Conservation (phyloP, 225 moss, liverwort and hornwort genomes). For the Takakia lepidozioides region DNA sequence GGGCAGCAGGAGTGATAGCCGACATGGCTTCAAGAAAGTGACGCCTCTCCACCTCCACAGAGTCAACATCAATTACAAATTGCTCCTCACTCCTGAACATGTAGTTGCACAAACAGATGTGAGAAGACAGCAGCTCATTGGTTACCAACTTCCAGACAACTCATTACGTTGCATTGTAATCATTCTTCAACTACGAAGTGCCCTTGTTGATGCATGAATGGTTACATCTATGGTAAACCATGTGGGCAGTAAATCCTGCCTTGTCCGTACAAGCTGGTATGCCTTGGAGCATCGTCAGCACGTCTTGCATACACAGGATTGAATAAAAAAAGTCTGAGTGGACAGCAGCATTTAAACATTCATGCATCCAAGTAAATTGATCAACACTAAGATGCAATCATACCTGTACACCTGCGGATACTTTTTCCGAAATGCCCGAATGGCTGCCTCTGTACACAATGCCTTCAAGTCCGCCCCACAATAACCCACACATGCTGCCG, state of each 20-base stretch:
- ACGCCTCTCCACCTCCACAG: constrained; percentile 71
- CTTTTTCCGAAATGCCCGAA: constrained; percentile 60
- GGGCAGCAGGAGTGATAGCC: constrained; percentile 71
- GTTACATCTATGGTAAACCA: neutral
- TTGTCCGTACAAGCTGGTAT: no score
- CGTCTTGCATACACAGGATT: no score
- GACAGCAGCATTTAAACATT: no score
- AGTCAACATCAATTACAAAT: constrained; percentile 74
- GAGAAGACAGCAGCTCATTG: neutral
- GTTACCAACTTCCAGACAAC: neutral
- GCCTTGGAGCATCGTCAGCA: no score
- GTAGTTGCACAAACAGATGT: no score
- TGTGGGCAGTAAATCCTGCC: no score
- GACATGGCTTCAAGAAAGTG: constrained; percentile 72
- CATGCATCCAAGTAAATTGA: no score
- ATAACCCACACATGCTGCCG: constrained; percentile 70
- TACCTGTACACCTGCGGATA: constrained; percentile 74
- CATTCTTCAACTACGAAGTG: neutral
- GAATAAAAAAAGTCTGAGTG: no score
- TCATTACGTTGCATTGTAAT: no score
- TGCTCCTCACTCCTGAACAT: constrained; percentile 69
- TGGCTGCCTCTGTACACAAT: constrained; percentile 72
- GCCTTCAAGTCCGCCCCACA: constrained; percentile 80
- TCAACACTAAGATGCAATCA: neutral
- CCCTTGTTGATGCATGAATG: neutral